These are phyloP conservation scores for Hirsutella thompsonii DNA, from an alignment of 2,329 filamentous ascomycete species.

Conservation along the genomic window DNA sequence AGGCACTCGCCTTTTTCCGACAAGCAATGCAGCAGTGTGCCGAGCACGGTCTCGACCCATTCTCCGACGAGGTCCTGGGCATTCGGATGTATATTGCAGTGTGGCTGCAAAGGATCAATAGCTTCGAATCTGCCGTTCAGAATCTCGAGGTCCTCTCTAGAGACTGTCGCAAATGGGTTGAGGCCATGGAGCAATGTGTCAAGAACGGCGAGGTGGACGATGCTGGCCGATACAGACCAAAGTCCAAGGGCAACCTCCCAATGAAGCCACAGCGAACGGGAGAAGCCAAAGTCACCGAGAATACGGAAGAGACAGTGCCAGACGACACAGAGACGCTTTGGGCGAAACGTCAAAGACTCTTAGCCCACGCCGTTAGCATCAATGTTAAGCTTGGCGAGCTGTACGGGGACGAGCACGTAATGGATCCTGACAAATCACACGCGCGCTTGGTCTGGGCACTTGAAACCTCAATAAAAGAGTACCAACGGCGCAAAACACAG, in stretches of 20 bases:
- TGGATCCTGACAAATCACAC: constrained; percentile 62
- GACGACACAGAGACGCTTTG: constrained; percentile 33
- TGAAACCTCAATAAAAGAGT: constrained; percentile 65
- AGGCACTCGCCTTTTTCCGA: constrained; percentile 74
- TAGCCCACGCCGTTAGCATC: constrained; percentile 63
- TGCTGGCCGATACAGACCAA: constrained; percentile 19
- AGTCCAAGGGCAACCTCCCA: not conserved
- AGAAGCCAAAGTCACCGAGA: not conserved
- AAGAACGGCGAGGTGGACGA: constrained; percentile 32
- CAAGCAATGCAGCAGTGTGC: constrained; percentile 63
- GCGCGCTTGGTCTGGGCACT: constrained; percentile 66
- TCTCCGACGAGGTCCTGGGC: constrained; percentile 82
- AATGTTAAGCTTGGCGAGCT: constrained; percentile 76
- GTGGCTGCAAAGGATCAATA: constrained; percentile 66
- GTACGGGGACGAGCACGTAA: constrained; percentile 64
- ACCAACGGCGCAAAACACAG: constrained; percentile 51
- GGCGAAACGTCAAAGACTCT: constrained; percentile 49
- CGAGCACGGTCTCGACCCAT: constrained; percentile 69
- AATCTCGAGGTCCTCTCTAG: constrained; percentile 64
- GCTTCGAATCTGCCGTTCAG: constrained; percentile 57
- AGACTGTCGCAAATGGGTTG: constrained; percentile 54
- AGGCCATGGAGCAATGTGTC: constrained; percentile 36
- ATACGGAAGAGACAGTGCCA: no score
- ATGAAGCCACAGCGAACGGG: not conserved
- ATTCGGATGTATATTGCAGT: constrained; percentile 71